phyloP scores from a whole-genome alignment of 768 basidiomycete genomes.

The Auricularia heimuer region DNA sequence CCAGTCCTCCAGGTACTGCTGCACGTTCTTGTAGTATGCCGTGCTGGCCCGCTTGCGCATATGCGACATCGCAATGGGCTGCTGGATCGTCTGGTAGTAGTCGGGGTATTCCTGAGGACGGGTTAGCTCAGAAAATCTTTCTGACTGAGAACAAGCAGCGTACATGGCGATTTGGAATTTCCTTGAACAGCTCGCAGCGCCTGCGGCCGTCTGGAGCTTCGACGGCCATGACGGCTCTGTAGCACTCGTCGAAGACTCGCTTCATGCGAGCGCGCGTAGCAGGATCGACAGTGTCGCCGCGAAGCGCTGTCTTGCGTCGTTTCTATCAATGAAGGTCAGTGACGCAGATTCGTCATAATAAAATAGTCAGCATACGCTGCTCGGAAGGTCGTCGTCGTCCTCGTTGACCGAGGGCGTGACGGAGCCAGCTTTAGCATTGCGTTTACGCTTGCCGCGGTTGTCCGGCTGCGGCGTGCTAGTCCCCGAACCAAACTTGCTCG shows the following conservation, averaged over 20 bases:
- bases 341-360: background rate
- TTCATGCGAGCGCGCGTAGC: conserved; percentile 69
- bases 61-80: conserved; percentile 80
- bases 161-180: conserved; percentile 63
- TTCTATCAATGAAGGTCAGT: conserved; percentile 40
- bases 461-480: conserved; percentile 4
- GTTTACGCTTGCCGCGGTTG: conserved; percentile 57
- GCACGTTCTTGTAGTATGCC: conserved; percentile 63
- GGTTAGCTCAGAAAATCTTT: background rate
- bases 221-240: conserved; percentile 61
- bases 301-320: conserved; percentile 60
- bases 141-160: conserved; percentile 28
- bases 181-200: conserved; percentile 80
- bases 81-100: conserved; percentile 81
- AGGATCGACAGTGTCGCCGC: conserved; percentile 19
- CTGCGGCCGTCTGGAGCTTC: conserved; percentile 66
- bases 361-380: conserved; percentile 39
- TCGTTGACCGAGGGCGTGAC: conserved; percentile 64
- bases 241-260: conserved; percentile 68
- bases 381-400: conserved; percentile 70
- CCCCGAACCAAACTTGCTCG: conserved; percentile 5
- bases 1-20: conserved; percentile 69
- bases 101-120: conserved; percentile 69
- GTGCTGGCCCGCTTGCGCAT: conserved; percentile 68
- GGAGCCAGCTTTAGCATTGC: conserved; percentile 58